Percentiles rank a stretch among this genome's conserved stretches.
These are phyloP conservation scores for Candida ovalis DNA, from an alignment of 805 yeast genomes.

Conservation along the genomic window DNA sequence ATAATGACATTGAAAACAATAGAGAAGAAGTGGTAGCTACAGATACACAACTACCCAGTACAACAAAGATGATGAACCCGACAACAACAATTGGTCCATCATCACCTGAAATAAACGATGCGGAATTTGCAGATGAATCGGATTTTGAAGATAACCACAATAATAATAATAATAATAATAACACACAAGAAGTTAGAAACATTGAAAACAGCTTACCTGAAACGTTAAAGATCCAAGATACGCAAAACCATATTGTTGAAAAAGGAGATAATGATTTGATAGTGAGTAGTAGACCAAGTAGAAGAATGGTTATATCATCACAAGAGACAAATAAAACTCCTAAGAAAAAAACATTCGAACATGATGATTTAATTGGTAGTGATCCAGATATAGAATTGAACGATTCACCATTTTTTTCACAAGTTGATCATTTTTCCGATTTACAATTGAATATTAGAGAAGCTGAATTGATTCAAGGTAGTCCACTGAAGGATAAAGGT, in stretches of 20 bases:
- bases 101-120: neutral
- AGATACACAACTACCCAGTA: no score
- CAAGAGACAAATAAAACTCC: neutral
- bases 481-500: neutral
- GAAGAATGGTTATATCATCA: neutral
- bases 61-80: no score
- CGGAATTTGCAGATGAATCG: neutral
- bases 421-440: neutral
- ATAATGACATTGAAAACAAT: neutral
- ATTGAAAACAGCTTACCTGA: neutral
- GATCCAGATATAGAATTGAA: neutral
- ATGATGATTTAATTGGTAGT: neutral
- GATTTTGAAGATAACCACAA: neutral
- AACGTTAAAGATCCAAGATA: neutral
- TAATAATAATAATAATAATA: neutral
- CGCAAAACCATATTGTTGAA: neutral
- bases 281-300: neutral
- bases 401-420: neutral
- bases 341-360: neutral
- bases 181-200: neutral
- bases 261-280: neutral
- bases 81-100: neutral
- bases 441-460: neutral
- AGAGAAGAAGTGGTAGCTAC: neutral
- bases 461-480: neutral